phyloP scores from a whole-genome alignment of 2,329 filamentous ascomycete genomes.

The Diplodia mutila region DNA sequence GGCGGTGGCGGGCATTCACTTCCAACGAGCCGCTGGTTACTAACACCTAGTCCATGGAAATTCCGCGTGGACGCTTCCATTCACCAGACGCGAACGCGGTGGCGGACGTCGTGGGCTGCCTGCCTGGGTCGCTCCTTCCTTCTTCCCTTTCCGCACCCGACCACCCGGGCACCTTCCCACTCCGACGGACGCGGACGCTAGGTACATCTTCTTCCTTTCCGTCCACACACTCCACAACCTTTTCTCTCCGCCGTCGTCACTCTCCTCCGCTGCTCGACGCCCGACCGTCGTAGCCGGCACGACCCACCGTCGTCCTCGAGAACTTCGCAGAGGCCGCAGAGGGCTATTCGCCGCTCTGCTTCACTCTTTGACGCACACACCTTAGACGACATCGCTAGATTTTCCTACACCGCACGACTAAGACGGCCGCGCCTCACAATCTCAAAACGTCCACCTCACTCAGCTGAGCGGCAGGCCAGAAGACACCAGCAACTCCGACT shows the following conservation, averaged over 20 bases:
- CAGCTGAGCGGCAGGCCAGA: neutral
- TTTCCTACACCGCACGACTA: neutral
- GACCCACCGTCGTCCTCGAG: neutral
- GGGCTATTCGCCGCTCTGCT: neutral
- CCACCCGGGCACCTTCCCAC: neutral
- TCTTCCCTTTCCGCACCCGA: neutral
- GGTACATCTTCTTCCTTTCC: neutral
- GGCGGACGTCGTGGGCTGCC: neutral
- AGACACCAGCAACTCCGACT: neutral
- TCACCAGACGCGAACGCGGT: neutral
- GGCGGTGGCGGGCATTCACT: neutral
- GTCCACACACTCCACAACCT: neutral
- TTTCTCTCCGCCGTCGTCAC: neutral
- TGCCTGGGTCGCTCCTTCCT: neutral
- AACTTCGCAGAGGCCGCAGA: neutral
- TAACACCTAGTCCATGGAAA: neutral
- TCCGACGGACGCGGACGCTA: neutral
- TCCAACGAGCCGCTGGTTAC: neutral
- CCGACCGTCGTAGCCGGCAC: neutral
- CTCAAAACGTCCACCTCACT: slow-evolving; percentile 33
- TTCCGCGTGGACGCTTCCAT: neutral
- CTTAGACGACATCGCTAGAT: neutral
- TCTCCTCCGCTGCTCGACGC: neutral
- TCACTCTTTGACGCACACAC: neutral
- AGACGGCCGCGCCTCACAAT: neutral